These are phyloP conservation scores for Zygoascus biomembranicola DNA, from an alignment of 805 yeast genomes.

Conservation along the genomic window DNA sequence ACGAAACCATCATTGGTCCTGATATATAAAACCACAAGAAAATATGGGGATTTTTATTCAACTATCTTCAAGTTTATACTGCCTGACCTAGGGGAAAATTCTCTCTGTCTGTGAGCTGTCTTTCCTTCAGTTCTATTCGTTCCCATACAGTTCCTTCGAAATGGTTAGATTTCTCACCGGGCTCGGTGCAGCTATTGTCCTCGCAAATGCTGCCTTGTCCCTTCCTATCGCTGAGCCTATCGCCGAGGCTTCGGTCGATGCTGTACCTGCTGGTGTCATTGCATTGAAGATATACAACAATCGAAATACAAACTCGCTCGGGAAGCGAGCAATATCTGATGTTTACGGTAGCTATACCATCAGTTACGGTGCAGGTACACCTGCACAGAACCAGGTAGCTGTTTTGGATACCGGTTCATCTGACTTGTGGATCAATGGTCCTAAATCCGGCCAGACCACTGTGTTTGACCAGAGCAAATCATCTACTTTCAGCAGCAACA, in stretches of 20 bases:
- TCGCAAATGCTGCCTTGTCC: neutral
- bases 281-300: constrained; percentile 8
- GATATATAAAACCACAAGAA: too few relatives aligned
- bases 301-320: constrained; percentile 1
- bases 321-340: constrained; percentile 8
- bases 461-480: constrained; percentile 11
- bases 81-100: too few relatives aligned
- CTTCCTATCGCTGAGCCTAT: neutral
- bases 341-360: constrained; percentile 21
- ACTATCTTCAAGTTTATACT: too few relatives aligned
- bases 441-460: constrained; percentile 1
- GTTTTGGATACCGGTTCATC: constrained; percentile 65
- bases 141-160: neutral
- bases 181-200: neutral
- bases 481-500: constrained; percentile 2
- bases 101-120: neutral
- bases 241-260: neutral
- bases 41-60: too few relatives aligned
- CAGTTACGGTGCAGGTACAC: constrained; percentile 40
- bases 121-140: neutral
- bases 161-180: neutral
- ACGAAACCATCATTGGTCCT: neutral
- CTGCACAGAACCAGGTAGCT: constrained; percentile 42
- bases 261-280: constrained; percentile 9
- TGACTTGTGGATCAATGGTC: constrained; percentile 45